Percentiles rank a stretch among this genome's conserved stretches.
Evolutionary conservation across 441 rosid genomes (phyloP).

Genomic region (Codiaeum variegatum): DNA sequence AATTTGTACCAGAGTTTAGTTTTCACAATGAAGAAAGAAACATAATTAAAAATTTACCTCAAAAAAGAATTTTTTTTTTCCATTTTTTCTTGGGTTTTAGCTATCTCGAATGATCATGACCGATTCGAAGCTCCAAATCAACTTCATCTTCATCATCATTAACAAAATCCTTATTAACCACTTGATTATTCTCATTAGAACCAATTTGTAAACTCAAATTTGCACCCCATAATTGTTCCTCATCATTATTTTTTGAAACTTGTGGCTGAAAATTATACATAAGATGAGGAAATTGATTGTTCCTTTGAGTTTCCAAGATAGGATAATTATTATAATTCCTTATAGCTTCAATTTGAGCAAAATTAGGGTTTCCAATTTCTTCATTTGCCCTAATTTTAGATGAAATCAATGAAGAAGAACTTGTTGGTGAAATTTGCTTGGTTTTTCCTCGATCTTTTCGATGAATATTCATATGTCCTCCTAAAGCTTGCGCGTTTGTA

Average conservation of each 20-base stretch:
- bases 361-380: conserved; percentile 25
- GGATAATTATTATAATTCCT: conserved; percentile 19
- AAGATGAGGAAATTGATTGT: neutral
- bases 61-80: neutral
- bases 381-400: conserved; percentile 7
- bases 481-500: conserved; percentile 82
- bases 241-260: conserved; percentile 23
- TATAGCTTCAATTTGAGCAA: conserved; percentile 18
- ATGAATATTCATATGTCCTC: conserved; percentile 83
- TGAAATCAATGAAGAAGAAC: conserved; percentile 17
- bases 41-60: neutral
- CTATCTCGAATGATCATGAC: conserved; percentile 28
- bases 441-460: conserved; percentile 46
- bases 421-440: conserved; percentile 24
- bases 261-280: conserved; percentile 25
- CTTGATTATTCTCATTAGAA: conserved; percentile 23
- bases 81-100: neutral
- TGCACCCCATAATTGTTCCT: conserved; percentile 40
- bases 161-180: conserved; percentile 20
- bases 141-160: conserved; percentile 47
- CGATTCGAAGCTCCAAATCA: conserved; percentile 84
- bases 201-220: conserved; percentile 60
- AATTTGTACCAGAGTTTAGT: neutral
- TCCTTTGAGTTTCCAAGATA: conserved; percentile 25
- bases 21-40: neutral